These are phyloP conservation scores for Entomortierella beljakovae DNA, from an alignment of 192 early-diverging fungal genomes.

Conservation along the genomic window DNA sequence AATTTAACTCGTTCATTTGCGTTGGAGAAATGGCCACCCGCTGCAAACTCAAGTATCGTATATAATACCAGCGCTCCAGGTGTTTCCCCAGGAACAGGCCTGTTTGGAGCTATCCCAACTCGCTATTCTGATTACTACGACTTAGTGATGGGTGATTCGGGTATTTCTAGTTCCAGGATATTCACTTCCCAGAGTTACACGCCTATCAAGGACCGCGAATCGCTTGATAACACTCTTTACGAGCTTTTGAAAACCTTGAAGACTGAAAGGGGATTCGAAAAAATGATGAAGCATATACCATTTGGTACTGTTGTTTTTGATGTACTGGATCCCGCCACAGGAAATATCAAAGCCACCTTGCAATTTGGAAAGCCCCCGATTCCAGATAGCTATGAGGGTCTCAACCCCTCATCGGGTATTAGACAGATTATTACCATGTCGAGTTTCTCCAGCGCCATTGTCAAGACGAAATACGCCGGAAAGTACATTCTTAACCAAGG, in stretches of 20 bases:
- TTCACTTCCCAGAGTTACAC: conserved; percentile 10
- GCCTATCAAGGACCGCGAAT: not conserved
- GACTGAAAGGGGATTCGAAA: not conserved
- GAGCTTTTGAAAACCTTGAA: not conserved
- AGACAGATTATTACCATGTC: conserved; percentile 38
- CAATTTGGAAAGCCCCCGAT: conserved; percentile 23
- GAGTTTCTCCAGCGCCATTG: conserved; percentile 23
- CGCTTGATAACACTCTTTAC: not conserved
- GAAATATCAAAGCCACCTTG: conserved; percentile 24
- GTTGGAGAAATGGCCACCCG: conserved; percentile 24
- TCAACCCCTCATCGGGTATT: conserved; percentile 1
- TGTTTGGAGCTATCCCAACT: conserved; percentile 35
- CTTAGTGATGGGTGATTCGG: too few species aligned
- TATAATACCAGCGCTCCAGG: conserved; percentile 14
- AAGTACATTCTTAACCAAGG: conserved; percentile 38
- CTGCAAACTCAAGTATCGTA: conserved; percentile 9
- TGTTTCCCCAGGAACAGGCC: conserved; percentile 14
- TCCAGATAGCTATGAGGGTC: not conserved
- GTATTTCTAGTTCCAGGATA: too few species aligned
- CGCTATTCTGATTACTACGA: conserved; percentile 5
- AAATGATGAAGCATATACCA: not conserved
- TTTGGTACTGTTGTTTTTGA: conserved; percentile 24
- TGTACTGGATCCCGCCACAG: not conserved
- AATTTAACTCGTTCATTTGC: conserved; percentile 22
- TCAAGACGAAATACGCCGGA: conserved; percentile 33